phyloP scores from a whole-genome alignment of 345 rosid species.

The Euclidium syriacum region DNA sequence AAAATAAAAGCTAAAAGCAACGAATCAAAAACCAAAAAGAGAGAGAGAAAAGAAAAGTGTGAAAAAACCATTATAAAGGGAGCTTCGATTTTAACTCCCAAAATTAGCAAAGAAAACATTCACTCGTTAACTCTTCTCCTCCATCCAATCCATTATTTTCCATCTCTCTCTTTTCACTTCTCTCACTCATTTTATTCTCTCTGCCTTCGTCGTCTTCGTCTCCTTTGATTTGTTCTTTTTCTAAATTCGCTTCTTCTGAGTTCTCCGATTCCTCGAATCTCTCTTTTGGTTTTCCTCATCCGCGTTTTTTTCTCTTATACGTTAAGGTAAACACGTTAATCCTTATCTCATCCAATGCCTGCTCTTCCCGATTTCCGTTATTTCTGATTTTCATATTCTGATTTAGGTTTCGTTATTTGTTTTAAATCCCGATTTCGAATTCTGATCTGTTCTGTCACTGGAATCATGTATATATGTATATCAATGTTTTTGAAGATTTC shows the following conservation, averaged over 20 bases:
- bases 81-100: constrained; percentile 16
- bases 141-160: constrained; percentile 39
- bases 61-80: constrained; percentile 8
- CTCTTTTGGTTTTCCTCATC: neutral
- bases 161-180: constrained; percentile 4
- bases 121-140: constrained; percentile 26
- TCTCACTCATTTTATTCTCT: constrained; percentile 21
- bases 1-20: neutral
- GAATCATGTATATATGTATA: neutral
- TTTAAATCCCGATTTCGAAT: neutral
- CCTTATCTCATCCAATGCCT: neutral
- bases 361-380: neutral
- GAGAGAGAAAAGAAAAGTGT: neutral
- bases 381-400: neutral
- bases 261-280: neutral
- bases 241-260: neutral
- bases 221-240: neutral
- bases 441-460: neutral
- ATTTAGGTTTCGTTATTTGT: neutral
- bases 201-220: constrained; percentile 9
- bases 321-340: constrained; percentile 6
- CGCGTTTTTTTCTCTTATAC: constrained; percentile 1
- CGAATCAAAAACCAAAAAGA: constrained; percentile 13
- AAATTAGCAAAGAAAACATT: constrained; percentile 25
- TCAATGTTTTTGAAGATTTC: neutral